phyloP scores from a whole-genome alignment of 2,329 filamentous ascomycete genomes.

The Ceratocystis destructans region DNA sequence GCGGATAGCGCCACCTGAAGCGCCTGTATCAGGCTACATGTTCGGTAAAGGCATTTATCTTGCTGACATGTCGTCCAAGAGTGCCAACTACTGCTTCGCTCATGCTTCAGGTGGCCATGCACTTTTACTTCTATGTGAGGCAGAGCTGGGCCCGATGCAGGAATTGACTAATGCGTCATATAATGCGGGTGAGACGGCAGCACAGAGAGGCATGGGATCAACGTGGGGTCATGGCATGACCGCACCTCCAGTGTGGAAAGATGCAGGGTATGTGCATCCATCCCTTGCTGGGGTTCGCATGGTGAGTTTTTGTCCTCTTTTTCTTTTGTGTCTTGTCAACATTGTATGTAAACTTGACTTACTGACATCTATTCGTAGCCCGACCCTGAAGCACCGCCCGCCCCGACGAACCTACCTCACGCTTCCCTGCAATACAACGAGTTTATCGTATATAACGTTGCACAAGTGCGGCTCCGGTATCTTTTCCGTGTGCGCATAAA shows the following conservation, averaged over 20 bases:
- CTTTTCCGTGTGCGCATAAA: constrained; percentile 48
- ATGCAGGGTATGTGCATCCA: constrained; percentile 52
- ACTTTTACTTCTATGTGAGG: constrained; percentile 70
- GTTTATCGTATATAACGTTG: constrained; percentile 57
- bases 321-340: neutral
- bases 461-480: constrained; percentile 57
- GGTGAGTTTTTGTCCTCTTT: constrained; percentile 32
- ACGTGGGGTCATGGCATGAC: constrained; percentile 57
- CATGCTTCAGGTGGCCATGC: constrained; percentile 52
- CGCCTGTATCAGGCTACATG: constrained; percentile 70
- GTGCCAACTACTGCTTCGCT: constrained; percentile 59
- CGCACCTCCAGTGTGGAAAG: constrained; percentile 59
- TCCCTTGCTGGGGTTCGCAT: constrained; percentile 56
- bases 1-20: constrained; percentile 77
- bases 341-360: neutral
- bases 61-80: constrained; percentile 73
- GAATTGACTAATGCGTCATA: constrained; percentile 42
- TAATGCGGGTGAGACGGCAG: constrained; percentile 49
- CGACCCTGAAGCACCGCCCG: constrained; percentile 34
- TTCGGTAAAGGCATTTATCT: constrained; percentile 85
- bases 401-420: constrained; percentile 32
- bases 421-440: constrained; percentile 54
- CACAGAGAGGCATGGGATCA: constrained; percentile 43
- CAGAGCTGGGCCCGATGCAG: constrained; percentile 57
- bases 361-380: constrained; percentile 29